These are phyloP conservation scores for Fusarium redolens DNA, from an alignment of 2,329 filamentous ascomycete genomes.

Conservation along the genomic window DNA sequence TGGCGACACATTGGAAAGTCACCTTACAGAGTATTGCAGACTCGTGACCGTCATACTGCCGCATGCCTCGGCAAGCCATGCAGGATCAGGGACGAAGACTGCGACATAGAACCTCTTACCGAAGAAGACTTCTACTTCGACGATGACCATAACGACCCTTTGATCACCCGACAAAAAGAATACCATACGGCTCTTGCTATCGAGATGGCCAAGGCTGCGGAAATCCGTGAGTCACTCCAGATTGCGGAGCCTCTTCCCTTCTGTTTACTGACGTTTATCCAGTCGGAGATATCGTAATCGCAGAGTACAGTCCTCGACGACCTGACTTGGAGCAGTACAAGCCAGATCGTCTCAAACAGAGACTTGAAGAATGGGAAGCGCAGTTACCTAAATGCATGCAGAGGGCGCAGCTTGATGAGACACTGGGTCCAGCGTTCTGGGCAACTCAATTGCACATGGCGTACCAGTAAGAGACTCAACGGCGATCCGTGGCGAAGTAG, in stretches of 20 bases:
- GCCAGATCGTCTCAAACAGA: background rate
- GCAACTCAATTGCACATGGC: conserved; percentile 25
- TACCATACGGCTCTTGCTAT: conserved; percentile 26
- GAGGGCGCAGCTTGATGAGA: conserved; percentile 9
- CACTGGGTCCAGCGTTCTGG: conserved; percentile 25
- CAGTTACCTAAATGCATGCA: conserved; percentile 12
- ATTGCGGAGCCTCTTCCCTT: rapidly evolving
- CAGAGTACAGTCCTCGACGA: conserved; percentile 31
- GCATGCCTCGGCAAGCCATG: conserved; percentile 31
- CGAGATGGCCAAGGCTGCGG: conserved; percentile 10
- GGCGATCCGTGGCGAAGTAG: rapidly evolving
- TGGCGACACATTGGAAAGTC: no score
- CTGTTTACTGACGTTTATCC: rapidly evolving
- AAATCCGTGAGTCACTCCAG: conserved; percentile 8
- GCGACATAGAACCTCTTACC: conserved; percentile 22
- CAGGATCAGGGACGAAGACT: conserved; percentile 38
- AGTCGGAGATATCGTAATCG: conserved; percentile 38
- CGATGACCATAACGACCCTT: background rate
- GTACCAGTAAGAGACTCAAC: conserved; percentile 18
- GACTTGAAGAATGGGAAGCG: conserved; percentile 21
- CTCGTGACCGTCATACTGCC: conserved; percentile 31
- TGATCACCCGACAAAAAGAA: conserved; percentile 11
- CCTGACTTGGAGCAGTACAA: conserved; percentile 1
- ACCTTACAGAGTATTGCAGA: background rate
- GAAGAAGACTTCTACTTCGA: conserved; percentile 29